These are phyloP conservation scores for Luvunga scandens DNA, from an alignment of 345 rosid genomes.

Conservation along the genomic window DNA sequence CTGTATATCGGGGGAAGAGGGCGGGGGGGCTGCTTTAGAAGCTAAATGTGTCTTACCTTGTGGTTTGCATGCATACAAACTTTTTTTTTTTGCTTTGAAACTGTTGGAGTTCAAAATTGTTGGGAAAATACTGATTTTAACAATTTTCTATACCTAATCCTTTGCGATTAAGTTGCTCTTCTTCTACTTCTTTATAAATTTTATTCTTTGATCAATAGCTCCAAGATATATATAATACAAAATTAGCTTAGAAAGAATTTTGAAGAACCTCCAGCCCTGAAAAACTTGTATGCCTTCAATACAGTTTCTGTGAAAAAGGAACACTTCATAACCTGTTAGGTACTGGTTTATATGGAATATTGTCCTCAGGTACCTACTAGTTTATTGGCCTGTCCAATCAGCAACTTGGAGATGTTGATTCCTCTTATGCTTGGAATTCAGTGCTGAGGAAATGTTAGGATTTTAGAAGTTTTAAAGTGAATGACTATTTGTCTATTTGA, in stretches of 20 bases:
- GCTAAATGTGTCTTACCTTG: not conserved
- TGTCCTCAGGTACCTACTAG: not conserved
- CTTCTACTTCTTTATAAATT: not conserved
- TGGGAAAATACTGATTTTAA: slow-evolving; percentile 1
- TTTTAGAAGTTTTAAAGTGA: not conserved
- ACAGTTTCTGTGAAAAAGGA: not conserved
- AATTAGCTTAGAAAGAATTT: not conserved
- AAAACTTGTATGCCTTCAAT: not conserved
- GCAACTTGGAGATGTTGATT: not conserved
- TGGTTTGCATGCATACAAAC: not conserved
- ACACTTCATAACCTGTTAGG: not conserved
- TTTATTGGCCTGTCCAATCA: slow-evolving; percentile 9
- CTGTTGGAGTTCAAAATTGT: not conserved
- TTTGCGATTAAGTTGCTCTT: not conserved
- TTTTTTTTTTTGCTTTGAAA: not conserved
- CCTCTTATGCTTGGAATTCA: slow-evolving; percentile 3
- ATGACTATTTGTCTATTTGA: not conserved
- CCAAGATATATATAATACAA: not conserved
- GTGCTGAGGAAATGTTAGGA: not conserved
- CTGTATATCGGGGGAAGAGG: not conserved
- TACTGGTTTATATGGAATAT: not conserved
- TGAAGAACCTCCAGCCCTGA: not conserved
- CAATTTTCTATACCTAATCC: not conserved
- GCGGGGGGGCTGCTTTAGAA: not conserved
- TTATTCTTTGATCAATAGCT: not conserved